Evolutionary conservation across 2,329 filamentous ascomycete genomes (phyloP).

Genomic region (Capronia americana): DNA sequence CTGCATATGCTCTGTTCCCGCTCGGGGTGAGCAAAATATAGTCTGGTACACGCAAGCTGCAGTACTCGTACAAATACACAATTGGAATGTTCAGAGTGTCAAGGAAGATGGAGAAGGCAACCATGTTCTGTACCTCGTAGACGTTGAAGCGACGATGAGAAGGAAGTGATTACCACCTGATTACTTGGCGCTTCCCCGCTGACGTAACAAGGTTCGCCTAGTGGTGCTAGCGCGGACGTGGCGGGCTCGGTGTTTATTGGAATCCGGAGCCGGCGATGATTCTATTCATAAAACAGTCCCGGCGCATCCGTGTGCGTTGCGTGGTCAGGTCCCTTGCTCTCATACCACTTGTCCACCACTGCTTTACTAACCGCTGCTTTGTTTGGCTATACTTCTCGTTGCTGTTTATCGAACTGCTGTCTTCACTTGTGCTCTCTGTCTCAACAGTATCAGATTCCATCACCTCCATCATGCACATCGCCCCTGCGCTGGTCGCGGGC

Average conservation of each 20-base stretch:
- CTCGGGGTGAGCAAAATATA: background rate
- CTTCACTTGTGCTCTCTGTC: constrained; percentile 3
- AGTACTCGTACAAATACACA: too few species aligned
- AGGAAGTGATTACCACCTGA: background rate
- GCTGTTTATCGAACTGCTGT: background rate
- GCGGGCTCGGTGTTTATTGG: background rate
- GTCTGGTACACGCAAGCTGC: background rate
- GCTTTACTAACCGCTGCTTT: background rate
- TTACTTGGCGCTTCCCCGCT: background rate
- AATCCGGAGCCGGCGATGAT: constrained; percentile 1
- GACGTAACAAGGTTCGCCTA: background rate
- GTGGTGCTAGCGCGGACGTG: background rate
- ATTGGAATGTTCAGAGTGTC: background rate
- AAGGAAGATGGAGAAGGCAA: background rate
- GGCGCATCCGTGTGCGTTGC: constrained; percentile 10
- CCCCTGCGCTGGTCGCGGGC: constrained; percentile 38
- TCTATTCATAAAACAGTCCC: constrained; percentile 14
- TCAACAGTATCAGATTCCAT: constrained; percentile 3
- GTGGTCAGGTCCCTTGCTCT: background rate
- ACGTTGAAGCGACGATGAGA: background rate
- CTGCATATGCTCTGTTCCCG: background rate
- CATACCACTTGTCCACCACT: background rate
- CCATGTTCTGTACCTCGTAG: too few species aligned
- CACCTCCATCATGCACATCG: constrained; percentile 32
- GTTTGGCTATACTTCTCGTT: background rate